Conservation (phyloP, 2,329 filamentous ascomycete genomes). For the Exophiala oligosperma region DNA sequence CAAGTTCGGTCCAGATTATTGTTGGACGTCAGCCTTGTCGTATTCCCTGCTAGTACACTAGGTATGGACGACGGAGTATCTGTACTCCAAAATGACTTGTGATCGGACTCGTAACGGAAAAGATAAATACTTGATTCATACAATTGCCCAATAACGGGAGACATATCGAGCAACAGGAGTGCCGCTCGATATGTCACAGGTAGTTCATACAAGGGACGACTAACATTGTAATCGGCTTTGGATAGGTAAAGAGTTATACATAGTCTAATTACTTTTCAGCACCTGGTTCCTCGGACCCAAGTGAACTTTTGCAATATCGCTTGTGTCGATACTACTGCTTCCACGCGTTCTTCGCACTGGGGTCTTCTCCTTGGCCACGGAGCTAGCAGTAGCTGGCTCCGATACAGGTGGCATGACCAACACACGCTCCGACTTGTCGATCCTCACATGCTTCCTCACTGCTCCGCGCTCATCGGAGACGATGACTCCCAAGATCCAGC, state of each 20-base stretch:
- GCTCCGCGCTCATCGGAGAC: constrained; percentile 58
- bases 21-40: background rate
- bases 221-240: background rate
- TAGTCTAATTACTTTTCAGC: constrained; percentile 18
- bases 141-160: too few species aligned
- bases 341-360: background rate
- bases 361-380: background rate
- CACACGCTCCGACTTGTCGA: background rate
- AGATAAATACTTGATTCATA: too few species aligned
- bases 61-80: too few species aligned
- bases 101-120: too few species aligned
- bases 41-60: background rate
- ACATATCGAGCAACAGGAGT: too few species aligned
- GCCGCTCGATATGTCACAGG: too few species aligned
- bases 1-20: background rate
- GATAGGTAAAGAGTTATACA: background rate
- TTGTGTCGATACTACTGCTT: constrained; percentile 15
- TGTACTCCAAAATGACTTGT: too few species aligned
- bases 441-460: background rate
- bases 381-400: background rate
- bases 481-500: constrained; percentile 81
- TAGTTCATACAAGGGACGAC: too few species aligned
- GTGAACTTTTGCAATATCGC: constrained; percentile 17
- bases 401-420: background rate
- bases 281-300: constrained; percentile 19